Evolutionary conservation across 2,329 filamentous ascomycete genomes (phyloP).

Genomic region (Xylariaceae sp.): DNA sequence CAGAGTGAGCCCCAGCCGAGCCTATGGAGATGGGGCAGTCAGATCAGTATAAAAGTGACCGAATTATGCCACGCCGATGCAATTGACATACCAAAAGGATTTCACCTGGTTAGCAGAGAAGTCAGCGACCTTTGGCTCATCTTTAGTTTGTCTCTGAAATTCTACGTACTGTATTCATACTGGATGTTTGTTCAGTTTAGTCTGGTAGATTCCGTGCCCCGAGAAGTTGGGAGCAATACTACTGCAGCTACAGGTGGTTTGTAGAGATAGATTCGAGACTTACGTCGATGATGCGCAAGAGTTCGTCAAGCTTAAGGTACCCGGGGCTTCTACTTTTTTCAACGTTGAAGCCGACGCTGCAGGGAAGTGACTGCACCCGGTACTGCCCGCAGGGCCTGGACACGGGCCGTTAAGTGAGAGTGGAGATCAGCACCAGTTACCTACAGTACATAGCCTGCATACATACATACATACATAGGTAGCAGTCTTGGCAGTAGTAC

Average conservation of each 20-base stretch:
- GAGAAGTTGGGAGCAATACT: neutral
- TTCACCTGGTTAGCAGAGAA: slow-evolving; percentile 53
- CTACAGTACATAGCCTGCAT: neutral
- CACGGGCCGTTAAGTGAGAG: neutral
- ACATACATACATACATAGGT: too few relatives aligned
- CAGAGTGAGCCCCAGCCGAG: slow-evolving; percentile 91
- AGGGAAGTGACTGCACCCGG: slow-evolving; percentile 4
- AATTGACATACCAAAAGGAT: slow-evolving; percentile 66
- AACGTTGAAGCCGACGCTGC: slow-evolving; percentile 1
- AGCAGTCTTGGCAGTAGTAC: too few relatives aligned
- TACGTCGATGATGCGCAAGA: neutral
- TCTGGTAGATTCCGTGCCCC: neutral
- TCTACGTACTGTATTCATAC: slow-evolving; percentile 31
- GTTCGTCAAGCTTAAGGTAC: slow-evolving; percentile 4
- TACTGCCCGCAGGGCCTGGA: slow-evolving; percentile 3
- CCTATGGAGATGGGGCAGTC: slow-evolving; percentile 56
- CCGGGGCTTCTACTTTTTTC: slow-evolving; percentile 19
- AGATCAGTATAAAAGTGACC: slow-evolving; percentile 7
- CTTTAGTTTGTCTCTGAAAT: neutral
- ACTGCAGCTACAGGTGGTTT: neutral
- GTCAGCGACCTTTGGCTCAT: slow-evolving; percentile 25
- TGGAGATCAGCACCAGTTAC: neutral
- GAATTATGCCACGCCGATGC: slow-evolving; percentile 1
- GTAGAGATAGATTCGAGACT: neutral
- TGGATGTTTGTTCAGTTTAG: neutral